These are phyloP conservation scores for Ophiostoma fasciatum DNA, from an alignment of 2,329 filamentous ascomycete genomes.

Conservation along the genomic window DNA sequence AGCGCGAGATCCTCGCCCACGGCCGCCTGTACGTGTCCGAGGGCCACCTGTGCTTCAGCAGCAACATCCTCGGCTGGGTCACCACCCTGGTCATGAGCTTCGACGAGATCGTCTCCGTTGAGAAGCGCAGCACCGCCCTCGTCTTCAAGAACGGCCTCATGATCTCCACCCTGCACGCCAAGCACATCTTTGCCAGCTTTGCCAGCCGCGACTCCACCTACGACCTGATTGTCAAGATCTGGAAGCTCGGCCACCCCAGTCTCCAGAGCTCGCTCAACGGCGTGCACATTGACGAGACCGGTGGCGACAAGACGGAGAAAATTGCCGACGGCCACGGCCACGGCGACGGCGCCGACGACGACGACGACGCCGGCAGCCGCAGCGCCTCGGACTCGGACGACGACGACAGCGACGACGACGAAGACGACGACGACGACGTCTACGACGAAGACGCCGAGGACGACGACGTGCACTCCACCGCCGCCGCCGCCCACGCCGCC, in stretches of 20 bases:
- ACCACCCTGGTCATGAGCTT: constrained; percentile 97
- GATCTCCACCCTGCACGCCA: constrained; percentile 88
- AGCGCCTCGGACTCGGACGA: constrained; percentile 45
- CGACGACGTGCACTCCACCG: constrained; percentile 34
- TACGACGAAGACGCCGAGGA: constrained; percentile 68
- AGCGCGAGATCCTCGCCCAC: constrained; percentile 88
- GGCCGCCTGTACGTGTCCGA: constrained; percentile 93
- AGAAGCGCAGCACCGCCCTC: constrained; percentile 90
- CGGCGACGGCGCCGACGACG: constrained; percentile 29
- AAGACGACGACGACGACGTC: constrained; percentile 64
- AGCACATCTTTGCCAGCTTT: constrained; percentile 91
- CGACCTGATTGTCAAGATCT: constrained; percentile 92
- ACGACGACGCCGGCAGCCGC: constrained; percentile 25
- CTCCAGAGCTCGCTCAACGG: constrained; percentile 85
- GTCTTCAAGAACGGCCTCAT: constrained; percentile 96
- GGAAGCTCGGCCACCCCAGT: constrained; percentile 91
- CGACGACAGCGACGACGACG: constrained; percentile 48
- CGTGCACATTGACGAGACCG: constrained; percentile 63
- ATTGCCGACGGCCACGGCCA: constrained; percentile 43
- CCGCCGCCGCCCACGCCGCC: constrained; percentile 25
- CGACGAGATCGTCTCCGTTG: constrained; percentile 90
- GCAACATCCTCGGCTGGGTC: constrained; percentile 96
- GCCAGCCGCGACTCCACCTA: constrained; percentile 92
- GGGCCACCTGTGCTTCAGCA: constrained; percentile 95
- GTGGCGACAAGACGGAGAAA: constrained; percentile 87